A percentile compares a stretch with the other conserved stretches of the same genome.
These are phyloP conservation scores for Penicillium chermesinum DNA, from an alignment of 495 filamentous ascomycete genomes.

Conservation along the genomic window DNA sequence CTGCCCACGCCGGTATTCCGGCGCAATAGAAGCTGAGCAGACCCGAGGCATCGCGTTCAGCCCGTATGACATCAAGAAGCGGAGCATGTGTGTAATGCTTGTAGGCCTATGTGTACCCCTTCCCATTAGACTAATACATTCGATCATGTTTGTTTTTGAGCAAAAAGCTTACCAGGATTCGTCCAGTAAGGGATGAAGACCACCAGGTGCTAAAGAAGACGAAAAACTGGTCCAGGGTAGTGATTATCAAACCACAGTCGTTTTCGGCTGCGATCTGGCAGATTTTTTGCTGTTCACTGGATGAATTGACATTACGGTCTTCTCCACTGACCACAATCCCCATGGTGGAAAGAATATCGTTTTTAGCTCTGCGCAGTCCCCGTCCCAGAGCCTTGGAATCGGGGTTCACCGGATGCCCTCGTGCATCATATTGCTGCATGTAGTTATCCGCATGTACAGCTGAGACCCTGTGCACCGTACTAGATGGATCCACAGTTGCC, in stretches of 20 bases:
- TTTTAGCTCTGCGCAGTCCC: slow-evolving; percentile 47
- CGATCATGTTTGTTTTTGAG: background rate
- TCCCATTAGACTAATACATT: slow-evolving; percentile 4
- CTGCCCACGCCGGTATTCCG: slow-evolving; percentile 42
- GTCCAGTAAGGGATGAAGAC: slow-evolving; percentile 37
- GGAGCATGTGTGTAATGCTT: slow-evolving; percentile 38
- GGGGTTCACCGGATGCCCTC: slow-evolving; percentile 62
- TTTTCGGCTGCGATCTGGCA: slow-evolving; percentile 43
- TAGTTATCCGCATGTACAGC: slow-evolving; percentile 42
- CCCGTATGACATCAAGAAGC: slow-evolving; percentile 32
- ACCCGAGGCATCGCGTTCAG: slow-evolving; percentile 33
- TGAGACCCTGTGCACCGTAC: slow-evolving; percentile 27
- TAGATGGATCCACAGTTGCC: slow-evolving; percentile 13
- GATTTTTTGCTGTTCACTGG: slow-evolving; percentile 39
- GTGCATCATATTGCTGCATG: slow-evolving; percentile 64
- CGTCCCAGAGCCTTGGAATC: slow-evolving; percentile 42
- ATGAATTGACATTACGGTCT: slow-evolving; percentile 28
- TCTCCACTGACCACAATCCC: slow-evolving; percentile 47
- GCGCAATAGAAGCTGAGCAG: slow-evolving; percentile 39
- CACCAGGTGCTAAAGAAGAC: slow-evolving; percentile 42
- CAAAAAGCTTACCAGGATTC: slow-evolving; percentile 42
- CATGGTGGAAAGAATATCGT: slow-evolving; percentile 54
- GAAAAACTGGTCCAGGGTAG: slow-evolving; percentile 37
- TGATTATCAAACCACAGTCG: slow-evolving; percentile 46
- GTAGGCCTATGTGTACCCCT: slow-evolving; percentile 34